phyloP scores from a whole-genome alignment of 345 rosid species.

The Combretum micranthum region DNA sequence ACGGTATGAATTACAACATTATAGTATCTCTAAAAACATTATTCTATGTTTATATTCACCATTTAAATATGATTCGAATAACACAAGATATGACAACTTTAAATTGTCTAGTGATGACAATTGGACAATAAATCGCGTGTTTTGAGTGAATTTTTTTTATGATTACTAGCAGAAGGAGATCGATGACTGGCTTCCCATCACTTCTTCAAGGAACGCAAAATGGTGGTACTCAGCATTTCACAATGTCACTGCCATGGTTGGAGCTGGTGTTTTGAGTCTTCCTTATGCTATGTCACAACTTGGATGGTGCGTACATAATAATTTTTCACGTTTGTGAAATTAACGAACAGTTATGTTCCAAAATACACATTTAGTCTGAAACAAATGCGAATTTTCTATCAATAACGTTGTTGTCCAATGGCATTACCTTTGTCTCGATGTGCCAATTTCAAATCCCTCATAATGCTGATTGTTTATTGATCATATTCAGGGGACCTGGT shows the following conservation, averaged over 20 bases:
- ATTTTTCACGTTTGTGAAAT: neutral
- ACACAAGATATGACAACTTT: no score
- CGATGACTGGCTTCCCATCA: slow-evolving; percentile 69
- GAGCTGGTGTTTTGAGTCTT: slow-evolving; percentile 74
- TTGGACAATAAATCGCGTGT: no score
- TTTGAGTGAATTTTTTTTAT: no score
- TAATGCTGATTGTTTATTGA: neutral
- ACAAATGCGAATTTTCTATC: neutral
- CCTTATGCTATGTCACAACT: slow-evolving; percentile 71
- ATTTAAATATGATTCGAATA: no score
- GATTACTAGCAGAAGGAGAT: slow-evolving; percentile 37
- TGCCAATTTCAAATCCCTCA: neutral
- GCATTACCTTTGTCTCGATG: neutral
- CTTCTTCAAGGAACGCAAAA: slow-evolving; percentile 66
- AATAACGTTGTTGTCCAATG: neutral
- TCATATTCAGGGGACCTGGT: slow-evolving; percentile 45
- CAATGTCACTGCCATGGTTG: slow-evolving; percentile 85
- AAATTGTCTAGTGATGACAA: no score
- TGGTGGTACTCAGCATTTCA: slow-evolving; percentile 86
- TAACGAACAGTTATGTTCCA: neutral
- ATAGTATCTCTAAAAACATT: no score
- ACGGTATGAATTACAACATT: no score
- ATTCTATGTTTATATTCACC: no score
- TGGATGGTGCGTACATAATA: slow-evolving; percentile 38
- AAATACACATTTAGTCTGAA: neutral